Evolutionary conservation across 805 yeast genomes (phyloP).

Genomic region (Candida vartiovaarae): DNA sequence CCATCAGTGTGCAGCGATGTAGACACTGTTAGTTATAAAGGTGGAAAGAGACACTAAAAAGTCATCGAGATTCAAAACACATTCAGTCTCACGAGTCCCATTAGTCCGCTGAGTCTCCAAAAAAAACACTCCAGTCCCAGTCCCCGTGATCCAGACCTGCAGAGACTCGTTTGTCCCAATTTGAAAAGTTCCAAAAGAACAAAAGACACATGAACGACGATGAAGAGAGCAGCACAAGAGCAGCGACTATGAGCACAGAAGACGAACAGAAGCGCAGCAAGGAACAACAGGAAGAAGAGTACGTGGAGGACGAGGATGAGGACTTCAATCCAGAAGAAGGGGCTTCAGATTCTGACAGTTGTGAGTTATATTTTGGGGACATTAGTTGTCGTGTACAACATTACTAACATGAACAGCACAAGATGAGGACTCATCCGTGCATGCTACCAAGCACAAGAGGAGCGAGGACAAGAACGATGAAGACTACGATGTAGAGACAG

Average conservation of each 20-base stretch:
- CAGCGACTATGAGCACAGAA: conserved; percentile 1
- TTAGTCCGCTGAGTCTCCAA: no score
- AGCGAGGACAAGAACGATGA: conserved; percentile 27
- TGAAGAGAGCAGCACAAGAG: no score
- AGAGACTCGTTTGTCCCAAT: no score
- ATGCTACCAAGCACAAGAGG: neutral
- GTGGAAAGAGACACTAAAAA: neutral
- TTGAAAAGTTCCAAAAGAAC: no score
- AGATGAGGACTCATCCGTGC: conserved; percentile 5
- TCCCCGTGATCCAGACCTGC: no score
- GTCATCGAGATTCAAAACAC: no score
- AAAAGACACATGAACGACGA: no score
- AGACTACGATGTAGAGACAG: conserved; percentile 29
- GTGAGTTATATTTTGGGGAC: conserved; percentile 8
- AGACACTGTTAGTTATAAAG: neutral
- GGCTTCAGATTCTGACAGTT: conserved; percentile 42
- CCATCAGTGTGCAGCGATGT: conserved; percentile 1
- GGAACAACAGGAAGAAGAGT: conserved; percentile 30
- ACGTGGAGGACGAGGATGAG: conserved; percentile 51
- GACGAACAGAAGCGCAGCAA: conserved; percentile 9
- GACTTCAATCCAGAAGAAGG: conserved; percentile 46
- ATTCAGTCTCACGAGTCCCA: no score
- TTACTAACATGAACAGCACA: conserved; percentile 2
- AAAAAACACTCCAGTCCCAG: no score
- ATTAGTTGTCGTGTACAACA: neutral